Base-by-base conservation (phyloP, 306 rosid genomes). In the Quercus cerris region DNA sequence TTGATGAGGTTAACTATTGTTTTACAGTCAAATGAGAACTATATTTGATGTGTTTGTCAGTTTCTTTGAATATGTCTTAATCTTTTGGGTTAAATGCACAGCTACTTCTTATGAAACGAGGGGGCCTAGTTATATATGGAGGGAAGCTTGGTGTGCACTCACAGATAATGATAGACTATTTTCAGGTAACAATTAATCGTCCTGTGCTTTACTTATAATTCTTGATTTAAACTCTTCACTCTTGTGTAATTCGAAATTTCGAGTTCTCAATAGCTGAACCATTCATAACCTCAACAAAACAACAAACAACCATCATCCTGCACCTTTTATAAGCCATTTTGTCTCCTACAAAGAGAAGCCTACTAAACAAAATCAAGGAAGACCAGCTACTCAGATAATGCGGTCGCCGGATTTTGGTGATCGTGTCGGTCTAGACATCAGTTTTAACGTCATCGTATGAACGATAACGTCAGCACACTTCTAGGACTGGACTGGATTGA, bases 31-130 rank as follows among this genome's bases (percentile, higher is more conserved):
- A 31, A 66, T 35, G 54, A 78, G 75, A 77, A 78, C 73, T 23
- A 66, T 55, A 23, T 33, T 25, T 68, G 38, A 66, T 74, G 73
- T 64, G 41, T 27, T 78, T 41, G 11, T 41, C 46, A 35, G 79
- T 74, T 67, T 86, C 69, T 71, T 41, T 49, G 18, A 27, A 38
- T 59, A 27, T 64, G 58, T 73, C 61, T 78, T 80, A 81, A 86
- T 41, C 62, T 49, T 79, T 73, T 38, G 20, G 25, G 71, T 71
- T 80, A 75, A 61, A 56, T 84, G 63, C 74, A 73, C 85, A 94
- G 98, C 89, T 94, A 81, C 94, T 94, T 84, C 97, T 94, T 12
- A 85, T 94, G 97, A 94, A 94, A 84, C 94, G 97, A 59, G 98
- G 97, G 12, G 98, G 98, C 2, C 83, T 77, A 72, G 93, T 94